Evolutionary conservation across 2,329 filamentous ascomycete species (phyloP), one percentile per base, ranked within the genome.

Genomic region (Nannizziopsis barbatae): DNA sequence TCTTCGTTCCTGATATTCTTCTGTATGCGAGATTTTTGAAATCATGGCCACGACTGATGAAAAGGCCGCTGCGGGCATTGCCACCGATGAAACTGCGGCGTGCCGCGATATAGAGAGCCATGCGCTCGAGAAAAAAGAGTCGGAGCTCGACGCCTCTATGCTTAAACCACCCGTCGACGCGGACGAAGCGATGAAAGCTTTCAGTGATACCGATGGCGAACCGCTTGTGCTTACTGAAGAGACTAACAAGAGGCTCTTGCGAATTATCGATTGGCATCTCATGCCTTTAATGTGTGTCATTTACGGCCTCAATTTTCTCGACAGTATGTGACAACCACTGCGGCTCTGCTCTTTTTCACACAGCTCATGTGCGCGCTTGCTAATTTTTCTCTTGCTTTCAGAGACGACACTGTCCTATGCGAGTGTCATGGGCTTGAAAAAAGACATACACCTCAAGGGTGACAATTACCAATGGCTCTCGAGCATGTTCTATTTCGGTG

Each of bases 251-350:
- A 65, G 75, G n/a, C 58, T 84, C 12, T 58, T 83, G n/a, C 65
- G 70, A 14, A 75, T 70, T 46, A 81, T 83, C 51, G 80, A 84
- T 60, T 74, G 69, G 71, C 75, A 79, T 57, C 62, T 80, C 53
- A 76, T 80, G 72, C 77, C 76, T 0, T 63, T 80, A 53, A 68
- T 80, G 57, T 80, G 75, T 50, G 56, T 76, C 27, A 68, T 79
- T 3, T 80, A 80, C 54, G 75, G 74, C 1, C 65, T 80, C 57
- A 77, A 79, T 54, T 80, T 71, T 57, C 63, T 80, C 5, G 75
- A 72, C 52, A 73, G 66, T 69, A 62, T 36, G 64, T 42, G 18
- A 20, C 7, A 20, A 40, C 5, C 11, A 10, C 53, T 18, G 49
- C 17, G 27, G n/a, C 7, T 42, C 20, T 31, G 4, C 4, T 22